Conservation (phyloP, 2,329 filamentous ascomycete species). For the Cyphellophora europaea region DNA sequence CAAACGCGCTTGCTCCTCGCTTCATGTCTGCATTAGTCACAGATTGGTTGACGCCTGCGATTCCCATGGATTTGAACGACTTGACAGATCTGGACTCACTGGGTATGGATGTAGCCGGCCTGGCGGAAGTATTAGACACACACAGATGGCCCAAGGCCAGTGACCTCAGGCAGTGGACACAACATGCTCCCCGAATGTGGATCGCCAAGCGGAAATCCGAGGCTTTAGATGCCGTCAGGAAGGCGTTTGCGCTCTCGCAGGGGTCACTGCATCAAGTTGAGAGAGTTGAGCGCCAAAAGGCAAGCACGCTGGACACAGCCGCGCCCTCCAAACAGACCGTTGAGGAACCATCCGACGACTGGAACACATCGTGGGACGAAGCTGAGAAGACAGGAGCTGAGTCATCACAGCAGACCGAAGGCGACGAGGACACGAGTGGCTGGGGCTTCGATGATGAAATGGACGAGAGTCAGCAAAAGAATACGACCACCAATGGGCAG, state of each 20-base stretch:
- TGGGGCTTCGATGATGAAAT: constrained; percentile 42
- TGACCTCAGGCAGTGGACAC: constrained; percentile 69
- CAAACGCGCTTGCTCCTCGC: constrained; percentile 59
- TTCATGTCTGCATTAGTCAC: constrained; percentile 60
- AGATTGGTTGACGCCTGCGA: constrained; percentile 64
- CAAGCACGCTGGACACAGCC: constrained; percentile 63
- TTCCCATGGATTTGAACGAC: constrained; percentile 65
- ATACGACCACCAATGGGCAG: constrained; percentile 8
- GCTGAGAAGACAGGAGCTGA: constrained; percentile 7
- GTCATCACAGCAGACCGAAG: constrained; percentile 31
- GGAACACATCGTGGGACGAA: constrained; percentile 74
- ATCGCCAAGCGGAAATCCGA: constrained; percentile 72
- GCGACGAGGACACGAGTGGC: constrained; percentile 36
- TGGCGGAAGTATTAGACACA: constrained; percentile 54
- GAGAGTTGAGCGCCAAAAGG: constrained; percentile 71
- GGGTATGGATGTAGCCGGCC: constrained; percentile 53
- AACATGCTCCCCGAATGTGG: constrained; percentile 74
- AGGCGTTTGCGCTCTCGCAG: constrained; percentile 57
- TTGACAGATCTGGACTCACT: constrained; percentile 63
- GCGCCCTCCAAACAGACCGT: constrained; percentile 47
- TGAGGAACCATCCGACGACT: constrained; percentile 46
- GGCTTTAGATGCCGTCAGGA: constrained; percentile 65
- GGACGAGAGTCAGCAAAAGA: constrained; percentile 1
- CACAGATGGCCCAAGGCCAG: constrained; percentile 53
- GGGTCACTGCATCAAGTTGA: constrained; percentile 64